Percentiles rank a stretch among this genome's conserved stretches.
phyloP scores from a whole-genome alignment of 1,139 yeast species.

The Zhuliangozyma blackwelliae region DNA sequence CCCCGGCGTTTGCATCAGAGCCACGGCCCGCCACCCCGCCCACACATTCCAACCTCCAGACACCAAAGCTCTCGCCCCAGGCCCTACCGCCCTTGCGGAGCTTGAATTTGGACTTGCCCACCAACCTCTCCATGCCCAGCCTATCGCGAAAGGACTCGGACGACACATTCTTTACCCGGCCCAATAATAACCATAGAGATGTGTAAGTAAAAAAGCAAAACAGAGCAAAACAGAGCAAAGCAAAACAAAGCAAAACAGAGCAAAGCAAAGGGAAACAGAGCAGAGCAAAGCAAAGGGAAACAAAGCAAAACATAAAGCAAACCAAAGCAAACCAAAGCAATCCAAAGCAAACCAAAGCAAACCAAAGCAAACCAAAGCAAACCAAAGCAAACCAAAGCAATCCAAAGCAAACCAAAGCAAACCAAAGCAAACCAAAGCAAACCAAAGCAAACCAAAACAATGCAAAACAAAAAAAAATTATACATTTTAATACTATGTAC shows the following conservation, averaged over 20 bases:
- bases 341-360: too few relatives aligned
- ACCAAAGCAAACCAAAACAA: too few relatives aligned
- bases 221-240: too few relatives aligned
- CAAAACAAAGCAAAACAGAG: too few relatives aligned
- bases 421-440: too few relatives aligned
- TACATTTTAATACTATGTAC: not conserved
- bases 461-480: not conserved
- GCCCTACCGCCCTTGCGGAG: conserved; percentile 48
- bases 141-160: conserved; percentile 1
- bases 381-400: too few relatives aligned
- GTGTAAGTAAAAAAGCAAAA: not conserved
- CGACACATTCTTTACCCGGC: conserved; percentile 4
- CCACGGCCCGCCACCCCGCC: conserved; percentile 14
- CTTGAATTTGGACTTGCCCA: conserved; percentile 46
- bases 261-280: too few relatives aligned
- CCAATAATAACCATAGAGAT: conserved; percentile 4
- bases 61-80: conserved; percentile 40
- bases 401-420: too few relatives aligned
- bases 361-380: too few relatives aligned
- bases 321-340: too few relatives aligned
- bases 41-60: conserved; percentile 28
- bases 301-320: not conserved
- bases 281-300: conserved; percentile 5
- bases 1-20: conserved; percentile 13
- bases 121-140: conserved; percentile 25